Evolutionary conservation across 495 filamentous ascomycete species (phyloP), one percentile per base, ranked within the genome.

Genomic region (Aspergillus affinis): DNA sequence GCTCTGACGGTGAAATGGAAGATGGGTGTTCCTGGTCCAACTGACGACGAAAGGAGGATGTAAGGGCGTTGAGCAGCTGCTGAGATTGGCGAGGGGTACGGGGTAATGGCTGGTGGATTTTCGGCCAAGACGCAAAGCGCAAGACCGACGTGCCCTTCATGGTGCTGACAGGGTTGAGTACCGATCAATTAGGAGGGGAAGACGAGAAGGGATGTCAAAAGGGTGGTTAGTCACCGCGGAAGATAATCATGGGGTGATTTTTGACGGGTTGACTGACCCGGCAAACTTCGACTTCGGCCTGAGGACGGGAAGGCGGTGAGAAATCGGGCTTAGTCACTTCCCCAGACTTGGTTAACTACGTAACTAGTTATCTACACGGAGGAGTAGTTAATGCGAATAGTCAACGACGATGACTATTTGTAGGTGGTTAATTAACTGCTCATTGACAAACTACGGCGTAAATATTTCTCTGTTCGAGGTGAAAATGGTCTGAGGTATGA

Each of bases 31-130:
- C 83, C 44, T 72, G 75, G 67, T 93, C 88, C 32, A 95, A 80
- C 36, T 90, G 86, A 44, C 81, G 75, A 56, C 87, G 84, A 72
- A 95, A 95, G n/a, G 89, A 92, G 5, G 79, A 76, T 18, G 88
- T 92, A 59, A 95, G 82, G 55, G 82, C 78, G 26, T 82, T 77
- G 56, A 92, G 84, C 2, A 95, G 78, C 61, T 86, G 82, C 62
- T 86, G 78, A 29, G 88, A 87, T 61, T 92, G 84, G 64, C 81
- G 83, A 7, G 75, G 75, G 51, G 76, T 84, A 20, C 91, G 76
- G 3, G 88, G 87, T 3, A 90, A 78, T 19, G 88, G 89, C 18
- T 83, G 87, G 65, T 93, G 87, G 49, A 93, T 81, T 63, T 84
- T 86, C 3, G 82, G 81, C 78, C 61, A 86, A 53, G 69, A 65